Evolutionary conservation across 495 filamentous ascomycete genomes (phyloP).

Genomic region (Tuber borchii): DNA sequence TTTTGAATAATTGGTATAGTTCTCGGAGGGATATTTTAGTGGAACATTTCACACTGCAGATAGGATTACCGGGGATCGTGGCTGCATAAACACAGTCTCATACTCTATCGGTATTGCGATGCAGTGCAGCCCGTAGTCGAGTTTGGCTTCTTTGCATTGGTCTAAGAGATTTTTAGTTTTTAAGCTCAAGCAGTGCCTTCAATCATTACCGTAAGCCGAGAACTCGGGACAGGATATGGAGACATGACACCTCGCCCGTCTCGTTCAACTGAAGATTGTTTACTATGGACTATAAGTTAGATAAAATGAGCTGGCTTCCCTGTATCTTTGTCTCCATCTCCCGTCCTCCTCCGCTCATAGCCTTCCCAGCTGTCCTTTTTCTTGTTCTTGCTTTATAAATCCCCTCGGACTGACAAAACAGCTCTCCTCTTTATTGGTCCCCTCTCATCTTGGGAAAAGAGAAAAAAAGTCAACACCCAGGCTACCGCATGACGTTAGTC

Average conservation of each 20-base stretch:
- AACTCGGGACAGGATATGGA: not conserved
- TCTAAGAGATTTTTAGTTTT: not conserved
- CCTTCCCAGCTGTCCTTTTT: too few relatives aligned
- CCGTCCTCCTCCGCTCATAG: too few relatives aligned
- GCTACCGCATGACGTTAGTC: too few relatives aligned
- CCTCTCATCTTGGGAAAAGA: too few relatives aligned
- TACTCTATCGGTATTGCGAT: not conserved
- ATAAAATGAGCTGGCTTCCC: too few relatives aligned
- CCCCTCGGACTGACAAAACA: too few relatives aligned
- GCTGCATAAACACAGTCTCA: not conserved
- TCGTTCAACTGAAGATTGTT: not conserved
- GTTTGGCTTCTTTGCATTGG: not conserved
- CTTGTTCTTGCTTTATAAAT: too few relatives aligned
- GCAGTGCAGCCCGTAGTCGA: not conserved
- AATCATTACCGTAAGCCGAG: not conserved
- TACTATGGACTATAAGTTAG: not conserved
- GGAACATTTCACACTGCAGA: not conserved
- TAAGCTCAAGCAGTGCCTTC: not conserved
- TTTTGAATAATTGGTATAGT: too few relatives aligned
- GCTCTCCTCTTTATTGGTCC: too few relatives aligned
- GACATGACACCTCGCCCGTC: not conserved
- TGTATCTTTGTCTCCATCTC: too few relatives aligned
- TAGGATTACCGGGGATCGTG: not conserved
- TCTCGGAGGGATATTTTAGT: not conserved
- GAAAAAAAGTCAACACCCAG: too few relatives aligned